A percentile compares a stretch with the other conserved stretches of the same genome.
Evolutionary conservation across 2,329 filamentous ascomycete genomes (phyloP).

Genomic region (Monilinia fructicola): DNA sequence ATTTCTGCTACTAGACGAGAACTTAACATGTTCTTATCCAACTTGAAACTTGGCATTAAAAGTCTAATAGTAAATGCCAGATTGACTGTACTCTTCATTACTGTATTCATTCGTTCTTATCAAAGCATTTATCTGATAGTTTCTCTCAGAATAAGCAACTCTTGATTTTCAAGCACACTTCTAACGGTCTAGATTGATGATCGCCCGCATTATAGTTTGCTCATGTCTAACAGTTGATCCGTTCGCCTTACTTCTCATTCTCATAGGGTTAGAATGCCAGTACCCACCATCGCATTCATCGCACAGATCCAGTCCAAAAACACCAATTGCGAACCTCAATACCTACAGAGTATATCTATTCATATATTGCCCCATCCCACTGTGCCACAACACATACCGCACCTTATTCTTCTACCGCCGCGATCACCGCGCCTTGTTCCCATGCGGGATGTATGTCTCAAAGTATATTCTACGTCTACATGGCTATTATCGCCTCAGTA

Average conservation of each 20-base stretch:
- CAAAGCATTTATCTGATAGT: neutral
- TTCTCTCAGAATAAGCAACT: neutral
- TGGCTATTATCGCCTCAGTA: too few relatives aligned
- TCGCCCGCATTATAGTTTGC: neutral
- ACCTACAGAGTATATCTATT: neutral
- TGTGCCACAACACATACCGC: neutral
- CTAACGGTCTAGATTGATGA: constrained; percentile 2
- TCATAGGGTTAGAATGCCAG: neutral
- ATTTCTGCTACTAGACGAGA: neutral
- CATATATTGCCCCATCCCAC: neutral
- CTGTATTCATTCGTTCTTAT: neutral
- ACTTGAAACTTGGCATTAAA: neutral
- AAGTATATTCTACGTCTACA: neutral
- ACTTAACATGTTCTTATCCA: neutral
- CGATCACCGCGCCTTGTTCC: neutral
- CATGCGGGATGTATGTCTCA: neutral
- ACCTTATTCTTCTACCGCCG: neutral
- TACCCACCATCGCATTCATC: neutral
- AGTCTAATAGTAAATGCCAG: neutral
- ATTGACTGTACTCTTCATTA: neutral
- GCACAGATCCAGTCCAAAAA: constrained; percentile 1
- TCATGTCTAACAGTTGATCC: neutral
- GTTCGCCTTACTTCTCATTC: neutral
- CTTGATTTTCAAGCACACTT: neutral
- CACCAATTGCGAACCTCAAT: neutral